A percentile compares a stretch with the other conserved stretches of the same genome.
Evolutionary conservation across 2,329 filamentous ascomycete species (phyloP).

Genomic region (Colletotrichum agaves): DNA sequence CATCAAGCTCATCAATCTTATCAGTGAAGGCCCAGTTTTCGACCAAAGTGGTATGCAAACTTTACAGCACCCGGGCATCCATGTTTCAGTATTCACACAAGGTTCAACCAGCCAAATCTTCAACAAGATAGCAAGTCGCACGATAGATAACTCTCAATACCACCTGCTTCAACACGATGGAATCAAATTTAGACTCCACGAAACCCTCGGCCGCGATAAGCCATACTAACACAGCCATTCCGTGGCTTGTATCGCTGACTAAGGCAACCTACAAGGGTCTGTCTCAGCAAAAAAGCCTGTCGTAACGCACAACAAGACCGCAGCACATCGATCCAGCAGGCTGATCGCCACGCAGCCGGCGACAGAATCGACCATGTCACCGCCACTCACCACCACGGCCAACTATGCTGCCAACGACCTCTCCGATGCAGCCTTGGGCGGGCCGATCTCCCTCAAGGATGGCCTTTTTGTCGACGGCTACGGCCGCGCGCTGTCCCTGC

Average conservation of each 20-base stretch:
- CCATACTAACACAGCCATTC: not conserved
- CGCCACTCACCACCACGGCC: not conserved
- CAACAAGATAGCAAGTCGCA: too few species aligned
- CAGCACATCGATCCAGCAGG: not conserved
- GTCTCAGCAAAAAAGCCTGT: not conserved
- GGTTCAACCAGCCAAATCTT: too few species aligned
- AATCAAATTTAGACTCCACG: too few species aligned
- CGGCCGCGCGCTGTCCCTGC: conserved; percentile 51
- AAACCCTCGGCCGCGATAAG: too few species aligned
- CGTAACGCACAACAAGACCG: not conserved
- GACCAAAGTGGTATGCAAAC: too few species aligned
- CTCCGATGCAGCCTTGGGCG: conserved; percentile 48
- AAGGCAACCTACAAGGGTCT: conserved; percentile 7
- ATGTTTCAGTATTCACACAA: too few species aligned
- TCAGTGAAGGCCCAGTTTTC: too few species aligned
- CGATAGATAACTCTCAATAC: too few species aligned
- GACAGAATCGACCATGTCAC: conserved; percentile 10
- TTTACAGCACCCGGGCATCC: too few species aligned
- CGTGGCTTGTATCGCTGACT: conserved; percentile 13
- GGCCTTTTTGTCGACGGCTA: conserved; percentile 49
- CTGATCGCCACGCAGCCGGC: not conserved
- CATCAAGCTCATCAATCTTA: too few species aligned
- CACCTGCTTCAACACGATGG: too few species aligned
- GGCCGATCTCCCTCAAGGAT: conserved; percentile 44
- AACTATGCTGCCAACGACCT: conserved; percentile 46